Base-by-base conservation (phyloP, 495 filamentous ascomycete genomes). In the Trichoderma asperelloides region DNA sequence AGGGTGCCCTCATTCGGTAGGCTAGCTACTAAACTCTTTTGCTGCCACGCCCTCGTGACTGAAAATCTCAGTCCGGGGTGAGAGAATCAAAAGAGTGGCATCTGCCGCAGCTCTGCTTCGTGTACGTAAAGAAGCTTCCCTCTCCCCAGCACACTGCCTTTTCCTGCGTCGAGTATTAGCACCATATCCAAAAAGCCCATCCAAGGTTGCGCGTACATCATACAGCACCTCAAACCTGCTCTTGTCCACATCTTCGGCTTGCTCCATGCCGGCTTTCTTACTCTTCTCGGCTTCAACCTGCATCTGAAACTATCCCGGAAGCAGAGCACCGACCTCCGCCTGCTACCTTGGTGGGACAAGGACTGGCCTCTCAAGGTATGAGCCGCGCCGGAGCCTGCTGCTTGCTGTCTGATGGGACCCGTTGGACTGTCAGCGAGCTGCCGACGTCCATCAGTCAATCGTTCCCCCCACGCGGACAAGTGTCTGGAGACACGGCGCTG, bases 391-490 rank as follows among this genome's bases (percentile, higher is more conserved):
- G 55, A 60, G 55, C 55, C 33, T 37, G 33, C 33, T 37, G 33
- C 33, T 37, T 60, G 55, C 55, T 60, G 55, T 60, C 23, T 60
- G 55, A 60, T 16, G 23, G 47, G 55, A 7, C 28, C 55, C 25
- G 25, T 47, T 60, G 55, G 55, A 15, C 55, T 21, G 55, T 60
- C 55, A 60, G 25, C 16, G 55, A 30, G 55, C 55, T 60, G 55
- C 55, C 55, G 55, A 60, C 55, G 25, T 33, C 55, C 55, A 30
- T 60, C 55, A 60, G 55, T 60, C 55, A 60, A 60, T 60, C 55
- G 55, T 60, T 60, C 55, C 55, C 49, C 55, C 55, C 55, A 60
- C 55, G 55, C 55, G 55, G 55, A 60, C 55, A 60, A 60, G 55
- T 60, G 55, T 60, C 49, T 60, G 55, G 55, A 60, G 55, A 60